Evolutionary conservation across 2,329 filamentous ascomycete genomes (phyloP), one percentile per base, ranked within the genome.

Genomic region (Dothideomycetes sp.): DNA sequence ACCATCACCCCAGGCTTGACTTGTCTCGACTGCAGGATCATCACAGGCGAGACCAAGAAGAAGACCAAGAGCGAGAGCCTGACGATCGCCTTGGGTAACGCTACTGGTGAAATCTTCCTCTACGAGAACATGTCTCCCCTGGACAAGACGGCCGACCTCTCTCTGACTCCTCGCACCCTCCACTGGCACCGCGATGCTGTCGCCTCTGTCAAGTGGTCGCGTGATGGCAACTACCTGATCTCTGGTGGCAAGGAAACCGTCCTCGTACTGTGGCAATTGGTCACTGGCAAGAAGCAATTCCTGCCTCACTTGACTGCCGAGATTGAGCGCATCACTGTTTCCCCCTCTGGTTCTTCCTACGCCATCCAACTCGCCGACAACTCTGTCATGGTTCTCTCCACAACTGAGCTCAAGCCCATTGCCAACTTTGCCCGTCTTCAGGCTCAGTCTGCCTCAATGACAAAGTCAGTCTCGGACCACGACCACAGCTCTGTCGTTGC

Each of bases 211-310:
- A 94, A 91, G 61, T 96, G 88, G 84, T 95, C 91, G 11, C 71
- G 71, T 50, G 91, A 98, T 70, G 88, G 89, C 85, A 87, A 94
- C 57, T 98, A 98, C 60, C 65, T 98, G 45, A 80, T 98, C 38
- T 96, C 91, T 43, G 91, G 91, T 55, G 91, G 91, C 22, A 78
- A 79, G 16, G 91, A 98, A 63, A 88, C 86, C 6, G 83, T 86
- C 15, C 69, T 98, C 29, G 84, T 94, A 7, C 68, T 95, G 22
- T 96, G 88, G 88, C 91, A 98, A 62, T 69, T 95, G 43, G 84
- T 93, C 50, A 95, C 89, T 1, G 80, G 80, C 47, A 81, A 81
- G 57, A 78, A 78, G 53, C 82, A 91, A 55, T 85, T 81, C 55
- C 67, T 98, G 19, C 91, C 91, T n/a, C 87, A 96, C 71, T 71